Percentiles rank a stretch among this genome's conserved stretches.
Conservation (phyloP, 2,329 filamentous ascomycete species). For the Coniochaeta hoffmannii region DNA sequence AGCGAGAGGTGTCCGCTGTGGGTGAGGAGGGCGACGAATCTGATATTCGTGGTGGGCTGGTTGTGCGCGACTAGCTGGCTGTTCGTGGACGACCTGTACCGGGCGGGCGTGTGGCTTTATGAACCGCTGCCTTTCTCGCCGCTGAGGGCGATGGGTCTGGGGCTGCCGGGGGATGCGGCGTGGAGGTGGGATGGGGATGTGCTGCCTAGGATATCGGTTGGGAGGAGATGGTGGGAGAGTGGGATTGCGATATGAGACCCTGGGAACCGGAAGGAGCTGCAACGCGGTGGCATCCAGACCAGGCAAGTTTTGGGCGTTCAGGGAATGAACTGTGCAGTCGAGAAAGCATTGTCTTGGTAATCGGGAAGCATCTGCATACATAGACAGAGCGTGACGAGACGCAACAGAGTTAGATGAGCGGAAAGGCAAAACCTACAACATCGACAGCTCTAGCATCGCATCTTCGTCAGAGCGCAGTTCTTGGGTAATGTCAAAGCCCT, state of each 20-base stretch:
- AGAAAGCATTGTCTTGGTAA: no score
- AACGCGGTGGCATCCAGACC: no score
- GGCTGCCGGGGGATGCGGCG: slow-evolving; percentile 51
- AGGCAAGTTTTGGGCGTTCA: no score
- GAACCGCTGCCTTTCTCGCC: slow-evolving; percentile 75
- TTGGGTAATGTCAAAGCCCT: no score
- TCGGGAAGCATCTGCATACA: no score
- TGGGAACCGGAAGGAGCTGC: no score
- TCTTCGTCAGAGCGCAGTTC: no score
- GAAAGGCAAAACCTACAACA: no score
- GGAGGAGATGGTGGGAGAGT: slow-evolving; percentile 53
- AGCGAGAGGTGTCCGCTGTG: slow-evolving; percentile 30
- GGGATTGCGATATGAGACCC: slow-evolving; percentile 31
- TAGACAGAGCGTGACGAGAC: no score
- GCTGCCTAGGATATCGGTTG: slow-evolving; percentile 48
- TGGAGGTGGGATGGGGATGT: slow-evolving; percentile 58
- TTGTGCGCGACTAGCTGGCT: slow-evolving; percentile 56
- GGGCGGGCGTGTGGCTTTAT: slow-evolving; percentile 67
- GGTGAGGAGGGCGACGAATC: slow-evolving; percentile 47
- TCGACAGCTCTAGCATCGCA: no score
- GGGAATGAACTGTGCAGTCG: no score
- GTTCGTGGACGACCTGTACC: slow-evolving; percentile 70
- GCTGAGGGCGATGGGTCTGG: slow-evolving; percentile 59
- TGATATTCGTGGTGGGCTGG: slow-evolving; percentile 58
- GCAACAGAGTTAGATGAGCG: no score